Evolutionary conservation across 805 yeast species (phyloP), one percentile per base, ranked within the genome.

Genomic region (Jamesozyma piceae): DNA sequence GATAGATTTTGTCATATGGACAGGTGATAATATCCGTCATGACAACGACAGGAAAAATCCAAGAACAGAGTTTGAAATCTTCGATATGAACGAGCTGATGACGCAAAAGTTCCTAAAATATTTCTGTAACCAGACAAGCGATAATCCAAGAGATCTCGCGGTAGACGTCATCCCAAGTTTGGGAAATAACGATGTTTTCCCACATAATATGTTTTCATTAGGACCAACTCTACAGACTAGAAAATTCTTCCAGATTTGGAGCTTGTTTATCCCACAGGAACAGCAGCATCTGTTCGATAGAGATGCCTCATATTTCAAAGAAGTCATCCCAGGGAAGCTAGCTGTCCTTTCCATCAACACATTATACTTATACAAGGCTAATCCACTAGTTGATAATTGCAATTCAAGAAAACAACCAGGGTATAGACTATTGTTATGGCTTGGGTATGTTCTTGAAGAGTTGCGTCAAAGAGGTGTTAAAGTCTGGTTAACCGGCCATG

Each of bases 141-240:
- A 47, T 9, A 69, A 72, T 43, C 76, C 76, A 38, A 58, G 73
- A 42, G 67, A 66, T 28, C 64, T 71, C 49, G 66, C 65, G 34
- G 73, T 71, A 4, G 64, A 66, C 30, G 68, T 83, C 11, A 65
- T 86, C 26, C 95, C 95, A 29, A 72, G 82, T 42, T 60, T 86
- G 33, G 95, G 95, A 2, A 86, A 86, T 57, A 86, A 86, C 56
- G 95, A 87, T 58, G 95, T 86, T 3, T 86, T 77, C 58, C 95
- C 95, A 1, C 95, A 86, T 64, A 86, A 86, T 56, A 65, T 86
- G 58, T 82, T 84, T 60, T 75, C 90, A 0, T 77, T 87, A 0
- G 95, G 95, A 0, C 95, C 95, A 14, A 83, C 94, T n/a, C 63
- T 82, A 46, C 94, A 85, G 59, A 86, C 94, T 0, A 67, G 92